Conservation (phyloP, 2,329 filamentous ascomycete genomes). For the Aspergillus fumigatus region DNA sequence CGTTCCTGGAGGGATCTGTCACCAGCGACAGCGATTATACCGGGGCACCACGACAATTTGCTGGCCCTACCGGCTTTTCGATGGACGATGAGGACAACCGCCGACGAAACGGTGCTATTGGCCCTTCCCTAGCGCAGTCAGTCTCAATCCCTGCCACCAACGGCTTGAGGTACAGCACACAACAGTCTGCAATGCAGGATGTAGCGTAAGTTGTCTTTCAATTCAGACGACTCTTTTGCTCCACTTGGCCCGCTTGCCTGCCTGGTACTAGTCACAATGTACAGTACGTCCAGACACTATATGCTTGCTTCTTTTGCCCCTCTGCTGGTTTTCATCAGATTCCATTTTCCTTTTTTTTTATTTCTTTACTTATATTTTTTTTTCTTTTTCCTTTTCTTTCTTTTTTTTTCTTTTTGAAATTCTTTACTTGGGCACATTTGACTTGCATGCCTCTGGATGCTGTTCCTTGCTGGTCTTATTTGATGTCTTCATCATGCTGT, state of each 20-base stretch:
- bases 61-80: constrained; percentile 31
- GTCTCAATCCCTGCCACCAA: constrained; percentile 45
- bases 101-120: constrained; percentile 48
- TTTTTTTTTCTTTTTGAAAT: background rate
- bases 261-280: constrained; percentile 22
- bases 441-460: constrained; percentile 24
- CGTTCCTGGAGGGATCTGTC: constrained; percentile 37
- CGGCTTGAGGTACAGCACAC: constrained; percentile 49
- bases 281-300: constrained; percentile 27
- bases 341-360: background rate
- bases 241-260: constrained; percentile 25
- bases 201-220: constrained; percentile 51
- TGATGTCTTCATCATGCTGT: constrained; percentile 8
- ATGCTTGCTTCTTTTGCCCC: constrained; percentile 15
- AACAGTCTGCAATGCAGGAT: constrained; percentile 49
- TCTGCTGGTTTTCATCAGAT: constrained; percentile 14
- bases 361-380: background rate
- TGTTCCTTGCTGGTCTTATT: constrained; percentile 8
- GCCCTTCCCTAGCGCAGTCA: constrained; percentile 42
- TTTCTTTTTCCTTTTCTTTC: background rate
- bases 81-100: constrained; percentile 45
- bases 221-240: constrained; percentile 31
- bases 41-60: constrained; percentile 30
- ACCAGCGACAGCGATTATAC: constrained; percentile 39
- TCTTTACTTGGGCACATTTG: constrained; percentile 8